A percentile compares a stretch with the other conserved stretches of the same genome.
These are phyloP conservation scores for Stellera chamaejasme DNA, from an alignment of 345 rosid genomes.

Conservation along the genomic window DNA sequence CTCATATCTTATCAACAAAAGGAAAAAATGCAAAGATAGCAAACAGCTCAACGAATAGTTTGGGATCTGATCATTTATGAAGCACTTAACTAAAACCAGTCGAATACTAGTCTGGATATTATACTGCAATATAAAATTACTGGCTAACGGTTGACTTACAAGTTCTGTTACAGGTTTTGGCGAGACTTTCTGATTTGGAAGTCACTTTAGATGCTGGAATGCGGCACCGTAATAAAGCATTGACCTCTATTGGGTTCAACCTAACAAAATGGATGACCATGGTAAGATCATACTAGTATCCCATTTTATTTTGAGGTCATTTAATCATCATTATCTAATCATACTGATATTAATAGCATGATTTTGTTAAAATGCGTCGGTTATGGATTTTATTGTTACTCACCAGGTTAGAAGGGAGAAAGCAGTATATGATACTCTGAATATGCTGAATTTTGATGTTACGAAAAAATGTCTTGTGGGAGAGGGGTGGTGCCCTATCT, in stretches of 20 bases:
- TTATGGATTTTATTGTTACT: slow-evolving; percentile 9
- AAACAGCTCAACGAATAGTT: no score
- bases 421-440: slow-evolving; percentile 80
- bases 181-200: slow-evolving; percentile 90
- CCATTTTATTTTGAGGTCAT: neutral
- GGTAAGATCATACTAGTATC: slow-evolving; percentile 33
- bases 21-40: no score
- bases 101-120: no score
- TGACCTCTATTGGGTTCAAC: slow-evolving; percentile 58
- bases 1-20: no score
- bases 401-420: slow-evolving; percentile 81
- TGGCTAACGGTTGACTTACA: neutral
- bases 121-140: no score
- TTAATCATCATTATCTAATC: neutral
- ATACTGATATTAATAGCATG: neutral
- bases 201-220: slow-evolving; percentile 85
- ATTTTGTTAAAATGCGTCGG: neutral
- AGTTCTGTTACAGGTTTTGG: slow-evolving; percentile 47
- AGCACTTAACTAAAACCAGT: no score
- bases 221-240: slow-evolving; percentile 71
- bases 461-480: slow-evolving; percentile 98
- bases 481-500: slow-evolving; percentile 96
- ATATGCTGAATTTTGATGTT: slow-evolving; percentile 96
- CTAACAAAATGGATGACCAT: slow-evolving; percentile 68
- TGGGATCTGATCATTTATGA: no score